Conservation (phyloP, 176 grass and related monocot genomes). For the Miscanthus lutarioriparius region DNA sequence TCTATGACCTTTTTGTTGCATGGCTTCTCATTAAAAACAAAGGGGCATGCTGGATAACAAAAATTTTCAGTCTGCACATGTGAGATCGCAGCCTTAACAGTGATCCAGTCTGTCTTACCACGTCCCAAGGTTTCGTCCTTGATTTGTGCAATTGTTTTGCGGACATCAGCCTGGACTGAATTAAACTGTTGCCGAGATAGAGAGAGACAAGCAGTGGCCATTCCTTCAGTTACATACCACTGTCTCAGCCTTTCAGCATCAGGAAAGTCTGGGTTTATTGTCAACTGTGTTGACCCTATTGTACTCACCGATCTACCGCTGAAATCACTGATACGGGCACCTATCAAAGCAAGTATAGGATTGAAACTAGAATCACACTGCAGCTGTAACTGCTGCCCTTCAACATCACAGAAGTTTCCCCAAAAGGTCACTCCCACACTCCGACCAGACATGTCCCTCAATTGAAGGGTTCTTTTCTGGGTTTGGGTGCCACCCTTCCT, state of each 20-base stretch:
- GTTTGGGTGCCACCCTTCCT: conserved; percentile 64
- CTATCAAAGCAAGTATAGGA: conserved; percentile 71
- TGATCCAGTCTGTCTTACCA: conserved; percentile 74
- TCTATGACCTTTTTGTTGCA: conserved; percentile 82
- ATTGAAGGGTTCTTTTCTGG: conserved; percentile 58
- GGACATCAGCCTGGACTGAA: conserved; percentile 45
- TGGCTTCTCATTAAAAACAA: conserved; percentile 40
- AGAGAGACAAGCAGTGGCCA: conserved; percentile 45
- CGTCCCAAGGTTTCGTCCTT: conserved; percentile 65
- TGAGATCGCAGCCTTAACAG: conserved; percentile 59
- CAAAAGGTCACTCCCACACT: conserved; percentile 75
- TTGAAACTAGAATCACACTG: conserved; percentile 65
- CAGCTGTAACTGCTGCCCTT: conserved; percentile 64
- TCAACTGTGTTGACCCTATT: conserved; percentile 52
- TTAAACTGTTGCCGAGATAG: conserved; percentile 54
- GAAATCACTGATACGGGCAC: conserved; percentile 63
- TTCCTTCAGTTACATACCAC: conserved; percentile 83
- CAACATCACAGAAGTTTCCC: conserved; percentile 63
- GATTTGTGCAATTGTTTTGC: conserved; percentile 72
- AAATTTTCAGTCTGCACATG: conserved; percentile 40
- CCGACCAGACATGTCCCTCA: conserved; percentile 78
- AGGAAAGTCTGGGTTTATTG: conserved; percentile 67
- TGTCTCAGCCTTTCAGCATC: conserved; percentile 62
- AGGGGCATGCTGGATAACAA: conserved; percentile 75
- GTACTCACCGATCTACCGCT: conserved; percentile 57